Conservation (phyloP, 768 basidiomycete species). For the Crucibulum laeve region DNA sequence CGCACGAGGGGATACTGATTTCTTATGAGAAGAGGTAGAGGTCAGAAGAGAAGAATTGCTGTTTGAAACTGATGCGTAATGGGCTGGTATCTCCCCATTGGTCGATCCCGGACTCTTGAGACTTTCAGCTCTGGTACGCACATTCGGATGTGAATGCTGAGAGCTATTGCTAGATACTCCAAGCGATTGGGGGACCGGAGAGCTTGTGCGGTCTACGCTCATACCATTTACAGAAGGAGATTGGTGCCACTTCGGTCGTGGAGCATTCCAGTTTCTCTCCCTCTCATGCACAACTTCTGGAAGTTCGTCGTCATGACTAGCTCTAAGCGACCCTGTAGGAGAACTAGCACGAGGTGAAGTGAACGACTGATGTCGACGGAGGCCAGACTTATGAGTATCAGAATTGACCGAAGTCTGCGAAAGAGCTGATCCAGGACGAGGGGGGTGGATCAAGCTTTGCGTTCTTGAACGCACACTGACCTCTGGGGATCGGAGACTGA, state of each 20-base stretch:
- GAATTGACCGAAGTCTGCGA: slow-evolving; percentile 26
- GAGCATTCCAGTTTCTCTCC: slow-evolving; percentile 70
- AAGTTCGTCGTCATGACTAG: slow-evolving; percentile 25
- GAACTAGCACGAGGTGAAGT: slow-evolving; percentile 37
- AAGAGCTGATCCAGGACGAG: slow-evolving; percentile 34
- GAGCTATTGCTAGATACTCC: background rate
- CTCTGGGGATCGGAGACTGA: slow-evolving; percentile 32
- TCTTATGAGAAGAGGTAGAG: background rate
- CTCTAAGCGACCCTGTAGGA: slow-evolving; percentile 29
- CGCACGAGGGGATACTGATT: no score
- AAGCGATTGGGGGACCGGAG: background rate
- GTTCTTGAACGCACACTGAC: slow-evolving; percentile 13
- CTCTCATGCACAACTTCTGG: slow-evolving; percentile 31
- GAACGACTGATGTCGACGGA: slow-evolving; percentile 27
- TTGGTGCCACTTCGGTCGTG: slow-evolving; percentile 50
- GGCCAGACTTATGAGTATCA: slow-evolving; percentile 11
- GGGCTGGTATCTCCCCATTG: slow-evolving; percentile 15
- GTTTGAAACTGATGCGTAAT: background rate
- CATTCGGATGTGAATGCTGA: slow-evolving; percentile 7
- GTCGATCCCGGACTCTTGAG: slow-evolving; percentile 9
- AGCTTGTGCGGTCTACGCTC: background rate
- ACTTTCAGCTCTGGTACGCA: slow-evolving; percentile 16
- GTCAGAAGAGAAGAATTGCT: background rate
- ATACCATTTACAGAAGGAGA: background rate
- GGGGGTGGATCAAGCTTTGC: slow-evolving; percentile 12